phyloP scores from a whole-genome alignment of 1,284 basidiomycete species.

The Ceratobasidium sp. region DNA sequence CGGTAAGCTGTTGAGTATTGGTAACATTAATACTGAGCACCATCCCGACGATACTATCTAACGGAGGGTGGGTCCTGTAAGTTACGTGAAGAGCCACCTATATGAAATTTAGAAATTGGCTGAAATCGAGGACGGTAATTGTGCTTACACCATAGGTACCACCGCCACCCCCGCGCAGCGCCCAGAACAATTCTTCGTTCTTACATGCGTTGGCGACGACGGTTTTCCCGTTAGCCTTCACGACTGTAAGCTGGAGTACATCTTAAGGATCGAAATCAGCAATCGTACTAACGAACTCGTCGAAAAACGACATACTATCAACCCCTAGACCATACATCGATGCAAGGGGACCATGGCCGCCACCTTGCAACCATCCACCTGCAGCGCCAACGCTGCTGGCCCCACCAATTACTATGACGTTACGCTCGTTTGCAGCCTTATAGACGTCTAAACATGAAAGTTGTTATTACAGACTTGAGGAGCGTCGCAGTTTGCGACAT shows the following conservation, averaged over 20 bases:
- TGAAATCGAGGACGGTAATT: too few species aligned
- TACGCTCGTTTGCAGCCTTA: constrained; percentile 22
- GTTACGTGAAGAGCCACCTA: too few species aligned
- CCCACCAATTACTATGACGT: constrained; percentile 29
- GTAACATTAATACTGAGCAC: too few species aligned
- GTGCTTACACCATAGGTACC: constrained; percentile 24
- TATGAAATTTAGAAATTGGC: too few species aligned
- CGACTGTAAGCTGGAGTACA: constrained; percentile 38
- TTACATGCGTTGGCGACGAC: constrained; percentile 26
- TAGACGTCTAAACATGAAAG: constrained; percentile 41
- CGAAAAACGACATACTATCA: constrained; percentile 14
- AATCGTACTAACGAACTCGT: background rate
- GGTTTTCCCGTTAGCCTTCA: constrained; percentile 30
- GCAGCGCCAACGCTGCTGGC: constrained; percentile 37
- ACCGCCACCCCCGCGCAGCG: constrained; percentile 44
- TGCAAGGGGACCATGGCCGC: constrained; percentile 36
- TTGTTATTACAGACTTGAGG: too few species aligned
- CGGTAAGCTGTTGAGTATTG: too few species aligned
- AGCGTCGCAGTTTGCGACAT: too few species aligned
- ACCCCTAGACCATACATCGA: constrained; percentile 27
- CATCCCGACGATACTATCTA: too few species aligned
- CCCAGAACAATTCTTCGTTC: constrained; percentile 46
- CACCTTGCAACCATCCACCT: constrained; percentile 40
- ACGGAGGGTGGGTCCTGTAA: too few species aligned
- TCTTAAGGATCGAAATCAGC: background rate